These are phyloP conservation scores for Leccinellum luteum DNA, from an alignment of 768 basidiomycete species.

Conservation along the genomic window DNA sequence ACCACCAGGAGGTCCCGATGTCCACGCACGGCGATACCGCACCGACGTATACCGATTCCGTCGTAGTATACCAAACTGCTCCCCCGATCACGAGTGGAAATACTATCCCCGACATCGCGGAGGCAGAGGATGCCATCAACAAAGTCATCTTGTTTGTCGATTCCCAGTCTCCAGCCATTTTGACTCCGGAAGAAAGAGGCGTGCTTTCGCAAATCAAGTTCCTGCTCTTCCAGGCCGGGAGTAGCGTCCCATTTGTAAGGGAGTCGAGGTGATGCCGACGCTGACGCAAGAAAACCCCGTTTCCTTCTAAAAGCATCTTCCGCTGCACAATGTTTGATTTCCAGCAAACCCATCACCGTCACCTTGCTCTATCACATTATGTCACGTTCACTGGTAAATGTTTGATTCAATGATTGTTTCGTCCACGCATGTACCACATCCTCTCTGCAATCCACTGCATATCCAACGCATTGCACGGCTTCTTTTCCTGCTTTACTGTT, in stretches of 20 bases:
- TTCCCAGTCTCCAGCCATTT: constrained; percentile 31
- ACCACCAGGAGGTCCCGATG: constrained; percentile 23
- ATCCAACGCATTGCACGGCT: constrained; percentile 23
- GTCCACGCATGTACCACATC: constrained; percentile 23
- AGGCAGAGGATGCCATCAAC: constrained; percentile 55
- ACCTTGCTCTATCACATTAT: constrained; percentile 15
- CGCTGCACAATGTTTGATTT: constrained; percentile 13
- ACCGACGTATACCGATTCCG: constrained; percentile 26
- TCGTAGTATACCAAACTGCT: constrained; percentile 33
- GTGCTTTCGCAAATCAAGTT: constrained; percentile 48
- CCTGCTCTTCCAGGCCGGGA: constrained; percentile 49
- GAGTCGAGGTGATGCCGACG: constrained; percentile 22
- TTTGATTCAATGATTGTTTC: constrained; percentile 11
- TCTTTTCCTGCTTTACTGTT: constrained; percentile 12
- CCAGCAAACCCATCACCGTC: constrained; percentile 7
- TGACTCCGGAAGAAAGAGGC: constrained; percentile 37
- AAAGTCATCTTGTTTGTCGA: constrained; percentile 55
- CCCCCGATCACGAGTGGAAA: constrained; percentile 33
- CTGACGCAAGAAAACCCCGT: not conserved
- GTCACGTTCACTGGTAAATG: constrained; percentile 22
- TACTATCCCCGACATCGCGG: constrained; percentile 39
- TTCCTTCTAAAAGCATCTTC: constrained; percentile 19
- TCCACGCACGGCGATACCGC: constrained; percentile 23
- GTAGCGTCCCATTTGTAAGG: constrained; percentile 36
- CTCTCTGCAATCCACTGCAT: constrained; percentile 20